Evolutionary conservation across 83 land plant species (phyloP).

Genomic region (Picea abies): DNA sequence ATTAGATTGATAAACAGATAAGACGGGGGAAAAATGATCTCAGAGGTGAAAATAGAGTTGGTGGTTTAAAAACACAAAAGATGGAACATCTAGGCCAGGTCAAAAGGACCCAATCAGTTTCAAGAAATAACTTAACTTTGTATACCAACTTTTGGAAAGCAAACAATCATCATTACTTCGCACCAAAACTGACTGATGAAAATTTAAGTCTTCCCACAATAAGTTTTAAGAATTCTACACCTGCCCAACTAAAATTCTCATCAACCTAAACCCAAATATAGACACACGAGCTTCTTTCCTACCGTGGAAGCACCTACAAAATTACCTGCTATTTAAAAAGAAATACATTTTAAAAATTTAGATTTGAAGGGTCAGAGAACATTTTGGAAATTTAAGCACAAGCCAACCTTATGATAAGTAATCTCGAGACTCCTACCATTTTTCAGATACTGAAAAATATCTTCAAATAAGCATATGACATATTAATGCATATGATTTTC

Average conservation of each 20-base stretch:
- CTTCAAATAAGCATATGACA: slow-evolving; percentile 1
- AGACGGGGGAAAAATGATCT: neutral
- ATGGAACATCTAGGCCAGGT: too few relatives aligned
- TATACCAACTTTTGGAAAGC: neutral
- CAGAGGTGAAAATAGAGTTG: neutral
- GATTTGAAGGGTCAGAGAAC: neutral
- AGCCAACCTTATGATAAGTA: neutral
- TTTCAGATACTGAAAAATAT: slow-evolving; percentile 12
- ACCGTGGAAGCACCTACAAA: neutral
- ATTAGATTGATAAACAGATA: neutral
- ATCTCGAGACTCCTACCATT: neutral
- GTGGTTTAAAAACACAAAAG: neutral
- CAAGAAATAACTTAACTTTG: too few relatives aligned
- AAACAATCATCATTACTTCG: neutral
- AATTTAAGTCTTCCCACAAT: too few relatives aligned
- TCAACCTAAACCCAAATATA: slow-evolving; percentile 1
- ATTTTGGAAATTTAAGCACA: neutral
- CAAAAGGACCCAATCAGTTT: neutral
- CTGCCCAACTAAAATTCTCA: neutral
- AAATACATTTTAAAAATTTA: too few relatives aligned
- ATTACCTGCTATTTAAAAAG: too few relatives aligned
- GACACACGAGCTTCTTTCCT: slow-evolving; percentile 7
- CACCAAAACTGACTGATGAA: neutral
- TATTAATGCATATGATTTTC: neutral
- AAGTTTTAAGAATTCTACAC: neutral